These are phyloP conservation scores for Hypoxylon rubiginosum DNA, from an alignment of 2,329 filamentous ascomycete species.

Conservation along the genomic window DNA sequence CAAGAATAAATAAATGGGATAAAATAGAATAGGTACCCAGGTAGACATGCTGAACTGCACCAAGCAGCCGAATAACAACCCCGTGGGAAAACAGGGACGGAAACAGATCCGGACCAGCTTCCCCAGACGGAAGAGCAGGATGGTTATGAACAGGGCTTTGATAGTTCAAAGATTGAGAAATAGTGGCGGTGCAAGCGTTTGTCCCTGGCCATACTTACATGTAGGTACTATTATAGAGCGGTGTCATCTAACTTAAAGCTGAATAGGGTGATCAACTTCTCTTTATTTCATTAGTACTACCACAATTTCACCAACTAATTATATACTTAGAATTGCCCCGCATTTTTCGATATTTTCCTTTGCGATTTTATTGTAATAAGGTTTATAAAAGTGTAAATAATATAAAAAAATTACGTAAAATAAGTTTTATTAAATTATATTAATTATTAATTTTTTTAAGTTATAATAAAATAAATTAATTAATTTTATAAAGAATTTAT, in stretches of 20 bases:
- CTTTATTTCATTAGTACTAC: no score
- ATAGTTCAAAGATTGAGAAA: neutral
- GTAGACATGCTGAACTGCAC: neutral
- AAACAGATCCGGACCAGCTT: slow-evolving; percentile 16
- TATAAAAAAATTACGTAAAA: no score
- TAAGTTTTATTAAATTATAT: no score
- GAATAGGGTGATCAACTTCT: neutral
- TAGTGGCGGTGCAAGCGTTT: neutral
- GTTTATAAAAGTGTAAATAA: no score
- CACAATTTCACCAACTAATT: no score
- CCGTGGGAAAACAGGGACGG: neutral
- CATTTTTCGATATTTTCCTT: no score
- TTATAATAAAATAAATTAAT: no score
- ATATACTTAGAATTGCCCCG: no score
- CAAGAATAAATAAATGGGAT: neutral
- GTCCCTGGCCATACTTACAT: neutral
- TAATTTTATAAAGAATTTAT: no score
- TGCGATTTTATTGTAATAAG: no score
- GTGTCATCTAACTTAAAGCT: neutral
- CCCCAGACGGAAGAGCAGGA: slow-evolving; percentile 10
- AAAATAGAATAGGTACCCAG: neutral
- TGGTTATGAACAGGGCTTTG: neutral
- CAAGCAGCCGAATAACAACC: neutral
- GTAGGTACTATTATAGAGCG: neutral
- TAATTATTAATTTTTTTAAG: no score